Evolutionary conservation across 768 basidiomycete species (phyloP).

Genomic region (Amanita inopinata): DNA sequence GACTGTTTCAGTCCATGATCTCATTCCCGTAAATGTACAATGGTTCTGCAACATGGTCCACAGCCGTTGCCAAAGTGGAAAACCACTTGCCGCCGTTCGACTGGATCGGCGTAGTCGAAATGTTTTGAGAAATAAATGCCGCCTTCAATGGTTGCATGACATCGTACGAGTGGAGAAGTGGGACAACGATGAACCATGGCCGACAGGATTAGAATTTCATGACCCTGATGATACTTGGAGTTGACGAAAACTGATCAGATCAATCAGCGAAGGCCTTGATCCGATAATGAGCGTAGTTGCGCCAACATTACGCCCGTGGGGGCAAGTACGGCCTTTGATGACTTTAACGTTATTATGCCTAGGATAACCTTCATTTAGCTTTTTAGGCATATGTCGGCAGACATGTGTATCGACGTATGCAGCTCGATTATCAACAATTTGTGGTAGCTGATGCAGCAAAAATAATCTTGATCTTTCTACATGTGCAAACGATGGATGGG

Average conservation of each 20-base stretch:
- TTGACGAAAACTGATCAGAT: background rate
- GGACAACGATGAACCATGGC: conserved; percentile 21
- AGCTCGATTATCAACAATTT: too few species aligned
- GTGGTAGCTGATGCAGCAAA: too few species aligned
- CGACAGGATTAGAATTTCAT: conserved; percentile 26
- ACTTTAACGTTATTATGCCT: too few species aligned
- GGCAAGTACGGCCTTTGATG: too few species aligned
- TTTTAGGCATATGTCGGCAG: too few species aligned
- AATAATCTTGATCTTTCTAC: too few species aligned
- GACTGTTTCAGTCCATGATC: conserved; percentile 23
- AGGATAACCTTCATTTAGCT: too few species aligned
- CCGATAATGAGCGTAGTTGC: too few species aligned
- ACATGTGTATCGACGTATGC: too few species aligned
- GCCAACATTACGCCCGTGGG: too few species aligned
- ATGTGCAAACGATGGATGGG: background rate
- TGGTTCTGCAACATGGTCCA: conserved; percentile 23
- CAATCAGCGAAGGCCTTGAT: too few species aligned
- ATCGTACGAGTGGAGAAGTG: conserved; percentile 1
- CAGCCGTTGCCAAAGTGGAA: conserved; percentile 14
- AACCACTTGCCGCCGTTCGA: conserved; percentile 16
- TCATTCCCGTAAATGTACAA: conserved; percentile 22
- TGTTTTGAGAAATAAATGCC: conserved; percentile 17
- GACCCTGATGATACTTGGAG: conserved; percentile 23
- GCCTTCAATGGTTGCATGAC: conserved; percentile 14
- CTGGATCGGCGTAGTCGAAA: conserved; percentile 30